Base-by-base conservation (phyloP, 257 asterid species). In the Coffea eugenioides region DNA sequence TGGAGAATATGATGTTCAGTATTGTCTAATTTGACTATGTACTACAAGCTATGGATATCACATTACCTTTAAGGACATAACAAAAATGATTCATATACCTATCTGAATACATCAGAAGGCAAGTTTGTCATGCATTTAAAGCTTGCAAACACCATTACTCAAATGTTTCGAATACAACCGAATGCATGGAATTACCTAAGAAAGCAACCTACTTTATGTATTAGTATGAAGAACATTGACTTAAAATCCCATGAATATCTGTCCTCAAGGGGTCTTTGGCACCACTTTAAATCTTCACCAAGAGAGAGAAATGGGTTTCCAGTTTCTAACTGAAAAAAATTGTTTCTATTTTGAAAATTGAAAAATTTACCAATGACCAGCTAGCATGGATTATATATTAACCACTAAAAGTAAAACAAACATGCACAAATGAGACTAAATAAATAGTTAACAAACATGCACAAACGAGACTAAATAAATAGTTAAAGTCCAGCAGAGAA, bases 401-500 rank as follows among this genome's bases (percentile, higher is more conserved):
- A 8, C 18, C 5, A 71, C 14, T 23, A 79, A 45, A 56, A 57
- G 66, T 9, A 27, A 61, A 71, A 16, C 20, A 45, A 2, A 56
- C 18, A 21, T 0, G 45, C 39, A 23, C 31, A 15, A 20, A 3
- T 20, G 12, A 31, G 12, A 31, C 59, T 48, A 34, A 25, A 34
- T 71, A 77, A 36, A 12, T 31, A 77, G 46, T 76, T 31, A 52
- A 48, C 27, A 27, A 27, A 27, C 11, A 21, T 1, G 45, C 39
- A n/a, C 31, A 8, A 21, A 3, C 31, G 12, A 18, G 67, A 31
- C 61, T 49, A 34, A 25, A 36, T 71, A 77, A 36, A 12, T 31
- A 77, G 46, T 76, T 31, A 52, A 48, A 78, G 20, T 49, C 74
- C 48, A 71, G 75, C 51, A 74, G 59, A 79, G 73, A 59, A 83